Conservation (phyloP, 441 rosid species). For the Aquilaria agallochum region DNA sequence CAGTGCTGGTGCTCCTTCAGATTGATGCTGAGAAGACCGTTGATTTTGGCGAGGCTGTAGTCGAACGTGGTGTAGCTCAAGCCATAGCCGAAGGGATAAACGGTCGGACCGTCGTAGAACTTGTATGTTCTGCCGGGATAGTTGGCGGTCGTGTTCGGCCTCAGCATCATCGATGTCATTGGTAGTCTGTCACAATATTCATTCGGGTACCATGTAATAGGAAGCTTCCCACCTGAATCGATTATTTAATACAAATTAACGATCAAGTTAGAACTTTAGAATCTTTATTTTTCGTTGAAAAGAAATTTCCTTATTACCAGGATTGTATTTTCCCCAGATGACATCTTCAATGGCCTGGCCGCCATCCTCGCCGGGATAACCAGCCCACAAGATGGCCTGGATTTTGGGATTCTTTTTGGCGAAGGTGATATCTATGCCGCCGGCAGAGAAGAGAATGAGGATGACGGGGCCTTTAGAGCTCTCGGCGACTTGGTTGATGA, state of each 20-base stretch:
- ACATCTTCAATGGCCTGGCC: conserved; percentile 21
- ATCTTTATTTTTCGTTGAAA: not conserved
- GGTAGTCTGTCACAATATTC: conserved; percentile 15
- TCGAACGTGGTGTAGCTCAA: conserved; percentile 20
- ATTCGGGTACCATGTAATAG: not conserved
- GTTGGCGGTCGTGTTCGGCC: conserved; percentile 3
- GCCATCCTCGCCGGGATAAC: conserved; percentile 27
- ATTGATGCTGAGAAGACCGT: not conserved
- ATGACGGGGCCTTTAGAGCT: conserved; percentile 17
- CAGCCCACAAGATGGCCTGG: conserved; percentile 20
- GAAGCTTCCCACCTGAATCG: conserved; percentile 21
- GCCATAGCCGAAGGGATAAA: conserved; percentile 23
- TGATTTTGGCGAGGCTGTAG: not conserved
- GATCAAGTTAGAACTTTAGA: not conserved
- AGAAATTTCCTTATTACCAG: not conserved
- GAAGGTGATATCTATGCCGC: conserved; percentile 21
- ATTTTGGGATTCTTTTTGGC: conserved; percentile 11
- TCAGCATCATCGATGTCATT: conserved; percentile 18
- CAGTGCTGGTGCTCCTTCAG: conserved; percentile 2
- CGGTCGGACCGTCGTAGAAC: conserved; percentile 20
- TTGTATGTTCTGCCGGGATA: conserved; percentile 24
- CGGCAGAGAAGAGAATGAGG: conserved; percentile 23
- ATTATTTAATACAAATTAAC: not conserved
- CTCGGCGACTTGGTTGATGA: conserved; percentile 6
- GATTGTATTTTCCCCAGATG: conserved; percentile 21